Percentiles rank a stretch among this genome's conserved stretches.
Evolutionary conservation across 2,329 filamentous ascomycete species (phyloP).

Genomic region (Malbranchea cinnamomea): DNA sequence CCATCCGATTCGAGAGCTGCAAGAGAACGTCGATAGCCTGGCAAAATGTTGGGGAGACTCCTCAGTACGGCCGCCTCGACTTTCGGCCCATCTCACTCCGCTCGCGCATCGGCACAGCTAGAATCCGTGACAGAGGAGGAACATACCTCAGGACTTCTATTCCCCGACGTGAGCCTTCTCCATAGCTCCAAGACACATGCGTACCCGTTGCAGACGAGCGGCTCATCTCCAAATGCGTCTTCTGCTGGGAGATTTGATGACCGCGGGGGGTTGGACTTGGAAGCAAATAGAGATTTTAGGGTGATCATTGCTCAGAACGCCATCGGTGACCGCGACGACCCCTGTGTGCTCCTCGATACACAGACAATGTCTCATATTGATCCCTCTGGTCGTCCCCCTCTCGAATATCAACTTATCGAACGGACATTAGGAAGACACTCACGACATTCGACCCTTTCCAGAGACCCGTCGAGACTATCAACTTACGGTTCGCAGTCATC

Average conservation of each 20-base stretch:
- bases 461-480: slow-evolving; percentile 20
- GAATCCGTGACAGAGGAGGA: slow-evolving; percentile 36
- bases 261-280: slow-evolving; percentile 31
- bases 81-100: slow-evolving; percentile 25
- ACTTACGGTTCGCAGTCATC: slow-evolving; percentile 19
- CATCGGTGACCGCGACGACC: slow-evolving; percentile 31
- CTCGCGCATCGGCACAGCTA: slow-evolving; percentile 23
- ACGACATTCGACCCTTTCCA: slow-evolving; percentile 25
- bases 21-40: too few relatives aligned
- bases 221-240: slow-evolving; percentile 29
- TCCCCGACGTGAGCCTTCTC: slow-evolving; percentile 30
- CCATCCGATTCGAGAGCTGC: too few relatives aligned
- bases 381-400: slow-evolving; percentile 17
- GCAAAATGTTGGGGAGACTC: slow-evolving; percentile 27
- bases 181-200: slow-evolving; percentile 26
- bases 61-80: slow-evolving; percentile 30
- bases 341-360: slow-evolving; percentile 32
- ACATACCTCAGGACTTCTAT: slow-evolving; percentile 33
- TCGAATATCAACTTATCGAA: slow-evolving; percentile 21
- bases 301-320: slow-evolving; percentile 35
- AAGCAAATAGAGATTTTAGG: slow-evolving; percentile 29
- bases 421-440: slow-evolving; percentile 19
- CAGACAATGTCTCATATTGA: too few relatives aligned
- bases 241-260: slow-evolving; percentile 32
- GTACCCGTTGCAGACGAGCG: slow-evolving; percentile 27